phyloP scores from a whole-genome alignment of 176 grass and related monocot species.

The Saccharum officinarum region DNA sequence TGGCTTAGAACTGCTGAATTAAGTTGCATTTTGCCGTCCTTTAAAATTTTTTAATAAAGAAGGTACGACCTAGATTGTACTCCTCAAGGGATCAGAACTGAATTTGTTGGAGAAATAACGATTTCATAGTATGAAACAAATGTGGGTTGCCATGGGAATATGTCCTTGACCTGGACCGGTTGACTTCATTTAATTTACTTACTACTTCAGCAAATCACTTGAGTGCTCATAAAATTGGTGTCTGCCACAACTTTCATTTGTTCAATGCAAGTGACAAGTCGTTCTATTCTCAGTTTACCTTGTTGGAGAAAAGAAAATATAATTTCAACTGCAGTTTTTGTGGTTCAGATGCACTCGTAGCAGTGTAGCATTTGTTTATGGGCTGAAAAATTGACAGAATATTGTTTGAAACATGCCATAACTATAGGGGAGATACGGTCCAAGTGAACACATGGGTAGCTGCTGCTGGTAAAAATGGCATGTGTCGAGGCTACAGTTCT shows the following conservation, averaged over 20 bases:
- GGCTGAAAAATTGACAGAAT: too few relatives aligned
- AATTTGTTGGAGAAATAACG: constrained; percentile 24
- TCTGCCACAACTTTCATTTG: too few relatives aligned
- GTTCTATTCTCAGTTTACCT: too few relatives aligned
- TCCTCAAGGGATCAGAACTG: constrained; percentile 18
- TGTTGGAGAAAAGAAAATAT: too few relatives aligned
- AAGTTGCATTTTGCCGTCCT: background rate
- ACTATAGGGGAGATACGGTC: constrained; percentile 84
- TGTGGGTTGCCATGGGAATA: constrained; percentile 16
- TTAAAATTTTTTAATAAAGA: constrained; percentile 18
- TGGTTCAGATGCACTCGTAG: too few relatives aligned
- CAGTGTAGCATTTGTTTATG: too few relatives aligned
- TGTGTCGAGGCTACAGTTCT: too few relatives aligned
- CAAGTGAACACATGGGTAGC: constrained; percentile 94
- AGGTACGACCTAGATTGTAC: background rate
- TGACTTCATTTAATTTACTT: too few relatives aligned
- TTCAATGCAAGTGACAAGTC: too few relatives aligned
- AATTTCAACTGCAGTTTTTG: too few relatives aligned
- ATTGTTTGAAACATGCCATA: background rate
- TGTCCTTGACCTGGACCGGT: constrained; percentile 35
- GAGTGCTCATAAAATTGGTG: too few relatives aligned
- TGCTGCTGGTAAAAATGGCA: constrained; percentile 86
- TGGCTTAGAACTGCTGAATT: constrained; percentile 20
- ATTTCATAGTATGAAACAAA: constrained; percentile 4
- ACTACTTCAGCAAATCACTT: too few relatives aligned